A percentile compares a stretch with the other conserved stretches of the same genome.
These are phyloP conservation scores for Macrolepiota fuliginosa DNA, from an alignment of 768 basidiomycete species.

Conservation along the genomic window DNA sequence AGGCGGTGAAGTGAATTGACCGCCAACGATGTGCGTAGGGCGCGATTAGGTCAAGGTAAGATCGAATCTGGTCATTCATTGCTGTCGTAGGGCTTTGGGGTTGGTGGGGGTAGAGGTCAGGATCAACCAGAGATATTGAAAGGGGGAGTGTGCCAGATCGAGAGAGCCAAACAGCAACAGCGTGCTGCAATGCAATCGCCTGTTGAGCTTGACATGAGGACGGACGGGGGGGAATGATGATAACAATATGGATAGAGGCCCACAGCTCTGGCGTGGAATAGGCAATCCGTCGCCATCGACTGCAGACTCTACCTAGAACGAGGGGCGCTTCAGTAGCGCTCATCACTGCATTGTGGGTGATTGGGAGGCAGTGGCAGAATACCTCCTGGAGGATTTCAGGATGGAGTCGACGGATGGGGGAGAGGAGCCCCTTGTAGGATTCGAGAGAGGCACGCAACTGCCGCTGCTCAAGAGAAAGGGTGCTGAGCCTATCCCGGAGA, in stretches of 20 bases:
- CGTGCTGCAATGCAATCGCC: not conserved
- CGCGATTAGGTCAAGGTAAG: not conserved
- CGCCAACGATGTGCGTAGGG: not conserved
- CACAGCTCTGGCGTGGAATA: not conserved
- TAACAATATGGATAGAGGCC: not conserved
- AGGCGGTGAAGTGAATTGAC: not conserved
- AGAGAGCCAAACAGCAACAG: not conserved
- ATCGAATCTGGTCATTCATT: no score
- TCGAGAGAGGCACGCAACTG: not conserved
- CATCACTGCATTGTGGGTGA: not conserved
- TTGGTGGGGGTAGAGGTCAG: not conserved
- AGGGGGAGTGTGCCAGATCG: not conserved
- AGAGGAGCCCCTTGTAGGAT: not conserved
- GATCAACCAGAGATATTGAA: not conserved
- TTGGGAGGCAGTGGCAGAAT: not conserved
- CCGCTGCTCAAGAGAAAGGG: not conserved
- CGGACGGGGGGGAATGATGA: not conserved
- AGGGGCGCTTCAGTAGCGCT: not conserved
- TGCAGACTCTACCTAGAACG: not conserved
- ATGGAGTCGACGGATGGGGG: not conserved
- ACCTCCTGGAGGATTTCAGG: not conserved
- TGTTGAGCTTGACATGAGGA: not conserved
- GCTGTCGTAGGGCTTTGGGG: not conserved
- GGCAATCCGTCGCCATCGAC: not conserved
- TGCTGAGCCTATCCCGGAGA: no score